A percentile compares a stretch with the other conserved stretches of the same genome.
Evolutionary conservation across 2,329 filamentous ascomycete species (phyloP).

Genomic region (Teratosphaeria nubilosa): DNA sequence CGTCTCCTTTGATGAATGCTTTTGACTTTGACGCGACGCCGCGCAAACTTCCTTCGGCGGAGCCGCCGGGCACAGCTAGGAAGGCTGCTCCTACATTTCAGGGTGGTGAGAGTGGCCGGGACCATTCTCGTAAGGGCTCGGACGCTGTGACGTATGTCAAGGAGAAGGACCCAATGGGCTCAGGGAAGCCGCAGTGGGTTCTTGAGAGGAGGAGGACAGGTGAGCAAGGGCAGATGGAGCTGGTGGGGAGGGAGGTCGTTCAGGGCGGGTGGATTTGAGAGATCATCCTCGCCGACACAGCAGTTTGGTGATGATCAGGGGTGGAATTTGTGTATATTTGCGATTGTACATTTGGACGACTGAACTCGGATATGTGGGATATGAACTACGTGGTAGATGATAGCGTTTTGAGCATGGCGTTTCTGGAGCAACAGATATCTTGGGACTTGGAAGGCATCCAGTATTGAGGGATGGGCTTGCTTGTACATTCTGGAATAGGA

Average conservation of each 20-base stretch:
- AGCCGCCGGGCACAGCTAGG: neutral
- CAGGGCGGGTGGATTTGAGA: conserved; percentile 38
- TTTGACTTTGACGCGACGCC: conserved; percentile 12
- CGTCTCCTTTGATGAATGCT: neutral
- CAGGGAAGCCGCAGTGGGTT: conserved; percentile 53
- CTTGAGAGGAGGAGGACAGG: conserved; percentile 57
- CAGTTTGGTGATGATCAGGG: neutral
- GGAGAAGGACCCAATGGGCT: conserved; percentile 51
- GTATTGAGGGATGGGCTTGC: neutral
- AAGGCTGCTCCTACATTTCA: conserved; percentile 7
- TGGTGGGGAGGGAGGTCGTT: conserved; percentile 56
- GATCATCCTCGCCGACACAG: neutral
- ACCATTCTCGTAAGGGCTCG: conserved; percentile 30
- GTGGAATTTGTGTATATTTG: neutral
- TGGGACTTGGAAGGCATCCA: neutral
- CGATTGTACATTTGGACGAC: neutral
- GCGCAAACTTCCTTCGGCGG: conserved; percentile 3
- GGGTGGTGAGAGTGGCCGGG: conserved; percentile 10
- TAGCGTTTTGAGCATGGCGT: neutral
- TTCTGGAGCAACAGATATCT: neutral
- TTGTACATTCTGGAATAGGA: neutral
- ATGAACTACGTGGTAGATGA: neutral
- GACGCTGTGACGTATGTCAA: conserved; percentile 60
- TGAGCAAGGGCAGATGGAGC: conserved; percentile 54
- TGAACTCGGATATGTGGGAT: neutral